A percentile compares a stretch with the other conserved stretches of the same genome.
phyloP scores from a whole-genome alignment of 1,284 basidiomycete species.

The Quambalaria eucalypti region DNA sequence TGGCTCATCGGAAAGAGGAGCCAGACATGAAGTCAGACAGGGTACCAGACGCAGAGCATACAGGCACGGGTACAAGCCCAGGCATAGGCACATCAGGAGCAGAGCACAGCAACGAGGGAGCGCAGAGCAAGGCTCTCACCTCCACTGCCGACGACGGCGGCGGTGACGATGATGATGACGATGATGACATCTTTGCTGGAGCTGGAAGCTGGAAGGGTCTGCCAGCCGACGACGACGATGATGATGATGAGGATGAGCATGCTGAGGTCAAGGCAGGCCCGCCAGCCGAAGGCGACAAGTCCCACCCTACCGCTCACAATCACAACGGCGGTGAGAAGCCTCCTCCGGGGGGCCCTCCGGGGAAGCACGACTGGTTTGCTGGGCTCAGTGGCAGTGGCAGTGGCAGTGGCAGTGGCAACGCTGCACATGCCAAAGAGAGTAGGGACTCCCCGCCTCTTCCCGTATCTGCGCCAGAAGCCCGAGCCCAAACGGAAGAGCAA shows the following conservation, averaged over 20 bases:
- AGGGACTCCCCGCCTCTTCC: background rate
- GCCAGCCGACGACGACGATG: constrained; percentile 53
- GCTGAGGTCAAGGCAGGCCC: constrained; percentile 3
- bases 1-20: no score
- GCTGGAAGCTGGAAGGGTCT: constrained; percentile 71
- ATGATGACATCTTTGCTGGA: constrained; percentile 69
- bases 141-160: background rate
- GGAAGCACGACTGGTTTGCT: constrained; percentile 5
- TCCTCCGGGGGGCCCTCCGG: background rate
- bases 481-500: background rate
- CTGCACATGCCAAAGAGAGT: background rate
- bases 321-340: background rate
- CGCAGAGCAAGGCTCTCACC: background rate
- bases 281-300: constrained; percentile 15
- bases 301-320: no score
- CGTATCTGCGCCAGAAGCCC: background rate
- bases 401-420: no score
- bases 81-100: no score
- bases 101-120: no score
- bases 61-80: no score
- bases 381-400: no score
- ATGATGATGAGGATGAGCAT: constrained; percentile 23
- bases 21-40: no score
- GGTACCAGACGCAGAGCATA: no score
- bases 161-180: constrained; percentile 41